A percentile compares a stretch with the other conserved stretches of the same genome.
These are phyloP conservation scores for Fusarium fracticaudum DNA, from an alignment of 2,329 filamentous ascomycete species.

Conservation along the genomic window DNA sequence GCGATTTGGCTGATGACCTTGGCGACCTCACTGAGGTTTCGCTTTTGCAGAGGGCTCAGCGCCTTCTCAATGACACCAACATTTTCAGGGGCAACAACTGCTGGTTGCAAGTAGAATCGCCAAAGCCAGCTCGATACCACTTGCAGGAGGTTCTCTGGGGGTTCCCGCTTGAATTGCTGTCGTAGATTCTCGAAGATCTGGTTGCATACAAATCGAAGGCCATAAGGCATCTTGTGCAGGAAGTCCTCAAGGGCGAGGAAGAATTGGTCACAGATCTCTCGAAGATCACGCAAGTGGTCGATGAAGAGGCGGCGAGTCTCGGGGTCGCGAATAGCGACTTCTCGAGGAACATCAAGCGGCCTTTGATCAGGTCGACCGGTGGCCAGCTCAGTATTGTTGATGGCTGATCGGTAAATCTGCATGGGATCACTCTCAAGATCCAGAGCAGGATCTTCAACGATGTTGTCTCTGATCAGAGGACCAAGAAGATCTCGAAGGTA, in stretches of 20 bases:
- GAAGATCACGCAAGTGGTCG: conserved; percentile 89
- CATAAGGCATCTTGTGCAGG: conserved; percentile 89
- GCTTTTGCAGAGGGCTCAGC: conserved; percentile 89
- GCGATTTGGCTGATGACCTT: conserved; percentile 92
- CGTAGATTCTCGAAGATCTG: conserved; percentile 85
- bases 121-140: conserved; percentile 91
- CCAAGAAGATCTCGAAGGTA: conserved; percentile 89
- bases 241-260: conserved; percentile 83
- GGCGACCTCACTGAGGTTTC: conserved; percentile 88
- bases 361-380: conserved; percentile 86
- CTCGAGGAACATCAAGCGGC: conserved; percentile 84
- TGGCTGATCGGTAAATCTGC: conserved; percentile 94
- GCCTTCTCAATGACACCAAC: conserved; percentile 92
- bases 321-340: conserved; percentile 93
- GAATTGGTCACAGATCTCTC: conserved; percentile 94
- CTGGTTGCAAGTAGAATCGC: conserved; percentile 92
- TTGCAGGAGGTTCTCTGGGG: conserved; percentile 80
- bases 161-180: conserved; percentile 81
- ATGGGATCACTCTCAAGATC: conserved; percentile 97
- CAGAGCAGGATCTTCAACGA: conserved; percentile 89
- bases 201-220: conserved; percentile 85
- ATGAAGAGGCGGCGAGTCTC: conserved; percentile 95
- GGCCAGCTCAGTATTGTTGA: conserved; percentile 96
- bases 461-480: conserved; percentile 86
- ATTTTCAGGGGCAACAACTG: conserved; percentile 88